Conservation (phyloP, 2,329 filamentous ascomycete genomes). For the Keithomyces neogunnii region DNA sequence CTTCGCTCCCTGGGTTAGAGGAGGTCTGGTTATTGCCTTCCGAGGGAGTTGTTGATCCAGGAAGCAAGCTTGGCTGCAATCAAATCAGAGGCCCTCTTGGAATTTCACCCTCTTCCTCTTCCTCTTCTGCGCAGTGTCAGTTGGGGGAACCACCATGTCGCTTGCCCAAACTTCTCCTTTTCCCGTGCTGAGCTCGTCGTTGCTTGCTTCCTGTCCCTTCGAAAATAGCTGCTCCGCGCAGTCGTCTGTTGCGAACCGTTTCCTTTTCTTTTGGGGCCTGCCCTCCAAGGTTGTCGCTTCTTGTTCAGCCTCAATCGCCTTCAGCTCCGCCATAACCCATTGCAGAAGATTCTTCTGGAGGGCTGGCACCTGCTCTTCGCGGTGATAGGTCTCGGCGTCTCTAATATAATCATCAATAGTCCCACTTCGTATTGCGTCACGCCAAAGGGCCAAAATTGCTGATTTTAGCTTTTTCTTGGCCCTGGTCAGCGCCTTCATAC, state of each 20-base stretch:
- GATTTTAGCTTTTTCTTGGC: background rate
- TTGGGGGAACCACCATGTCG: background rate
- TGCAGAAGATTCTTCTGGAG: slow-evolving; percentile 13
- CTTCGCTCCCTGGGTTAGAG: no score
- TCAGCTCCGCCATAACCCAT: slow-evolving; percentile 19
- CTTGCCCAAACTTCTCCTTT: no score
- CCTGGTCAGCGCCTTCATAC: slow-evolving; percentile 1
- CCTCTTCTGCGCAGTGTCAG: background rate
- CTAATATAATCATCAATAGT: slow-evolving; percentile 5
- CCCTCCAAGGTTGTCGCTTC: background rate
- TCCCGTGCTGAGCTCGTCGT: no score
- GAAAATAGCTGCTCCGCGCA: no score
- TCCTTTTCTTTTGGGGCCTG: background rate
- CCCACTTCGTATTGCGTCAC: background rate
- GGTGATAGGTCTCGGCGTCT: background rate
- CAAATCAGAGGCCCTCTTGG: background rate
- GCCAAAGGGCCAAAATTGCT: slow-evolving; percentile 1
- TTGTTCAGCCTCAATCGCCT: slow-evolving; percentile 15
- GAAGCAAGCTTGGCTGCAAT: no score
- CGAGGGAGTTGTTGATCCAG: no score
- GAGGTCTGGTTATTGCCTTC: no score
- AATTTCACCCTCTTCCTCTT: slow-evolving; percentile 2
- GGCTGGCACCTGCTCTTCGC: slow-evolving; percentile 10
- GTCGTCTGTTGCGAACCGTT: background rate
- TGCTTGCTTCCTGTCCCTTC: no score